Evolutionary conservation across 306 rosid species (phyloP).

Genomic region (Cotoneaster glaucophyllus): DNA sequence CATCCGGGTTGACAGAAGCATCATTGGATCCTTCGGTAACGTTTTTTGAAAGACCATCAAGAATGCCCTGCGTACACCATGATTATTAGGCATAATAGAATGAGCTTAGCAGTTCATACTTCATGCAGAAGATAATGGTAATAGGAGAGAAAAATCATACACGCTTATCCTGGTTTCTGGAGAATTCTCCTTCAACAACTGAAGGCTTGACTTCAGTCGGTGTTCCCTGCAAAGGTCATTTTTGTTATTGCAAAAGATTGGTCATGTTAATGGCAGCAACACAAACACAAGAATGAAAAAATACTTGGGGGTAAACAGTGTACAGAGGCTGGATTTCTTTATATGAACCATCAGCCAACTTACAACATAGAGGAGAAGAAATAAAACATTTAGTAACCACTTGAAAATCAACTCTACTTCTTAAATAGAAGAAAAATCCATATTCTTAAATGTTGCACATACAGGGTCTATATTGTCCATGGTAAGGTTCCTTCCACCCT

Average conservation of each 20-base stretch:
- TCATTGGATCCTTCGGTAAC: conserved; percentile 44
- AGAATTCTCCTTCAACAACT: conserved; percentile 44
- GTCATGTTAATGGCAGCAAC: not conserved
- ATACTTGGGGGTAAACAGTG: not conserved
- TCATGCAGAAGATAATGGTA: conserved; percentile 14
- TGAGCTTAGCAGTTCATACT: conserved; percentile 11
- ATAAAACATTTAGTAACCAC: not conserved
- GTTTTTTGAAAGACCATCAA: conserved; percentile 45
- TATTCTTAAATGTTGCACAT: conserved; percentile 23
- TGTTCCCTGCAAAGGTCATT: conserved; percentile 52
- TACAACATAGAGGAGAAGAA: not conserved
- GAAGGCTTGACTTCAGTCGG: conserved; percentile 70
- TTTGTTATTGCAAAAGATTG: conserved; percentile 9
- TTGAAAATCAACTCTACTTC: not conserved
- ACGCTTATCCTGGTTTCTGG: conserved; percentile 46
- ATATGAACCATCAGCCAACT: not conserved
- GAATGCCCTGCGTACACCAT: conserved; percentile 45
- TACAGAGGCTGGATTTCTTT: not conserved
- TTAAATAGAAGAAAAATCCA: not conserved
- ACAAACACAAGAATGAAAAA: not conserved
- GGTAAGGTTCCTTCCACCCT: conserved; percentile 71
- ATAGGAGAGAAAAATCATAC: conserved; percentile 29
- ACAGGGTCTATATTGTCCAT: conserved; percentile 63
- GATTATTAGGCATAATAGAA: conserved; percentile 15
- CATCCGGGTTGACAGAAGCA: conserved; percentile 41